phyloP scores from a whole-genome alignment of 768 basidiomycete species.

The Boletus edulis region DNA sequence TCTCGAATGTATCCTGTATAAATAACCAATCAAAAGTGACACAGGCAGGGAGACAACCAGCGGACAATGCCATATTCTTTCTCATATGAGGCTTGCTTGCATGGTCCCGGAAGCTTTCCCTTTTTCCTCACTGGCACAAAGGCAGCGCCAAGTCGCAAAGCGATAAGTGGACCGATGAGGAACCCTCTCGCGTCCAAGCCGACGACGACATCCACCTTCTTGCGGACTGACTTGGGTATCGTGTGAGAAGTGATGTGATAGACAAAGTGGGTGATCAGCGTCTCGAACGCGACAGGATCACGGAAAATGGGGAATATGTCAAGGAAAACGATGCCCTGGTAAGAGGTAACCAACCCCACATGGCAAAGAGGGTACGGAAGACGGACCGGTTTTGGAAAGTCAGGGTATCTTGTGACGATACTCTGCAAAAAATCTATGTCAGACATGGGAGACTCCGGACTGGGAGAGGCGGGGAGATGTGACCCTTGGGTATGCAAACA shows the following conservation, averaged over 20 bases:
- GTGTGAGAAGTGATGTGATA: conserved; percentile 83
- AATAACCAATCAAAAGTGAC: background rate
- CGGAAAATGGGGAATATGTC: conserved; percentile 95
- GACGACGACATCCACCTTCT: conserved; percentile 88
- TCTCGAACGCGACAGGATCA: conserved; percentile 84
- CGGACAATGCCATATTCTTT: conserved; percentile 92
- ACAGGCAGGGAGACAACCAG: conserved; percentile 4
- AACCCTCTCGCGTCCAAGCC: conserved; percentile 97
- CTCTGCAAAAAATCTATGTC: conserved; percentile 72
- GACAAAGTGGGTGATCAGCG: conserved; percentile 83
- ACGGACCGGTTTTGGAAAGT: conserved; percentile 89
- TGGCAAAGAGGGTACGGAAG: background rate
- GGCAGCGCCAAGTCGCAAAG: conserved; percentile 84
- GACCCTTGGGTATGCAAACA: conserved; percentile 1
- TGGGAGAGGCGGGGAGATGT: background rate
- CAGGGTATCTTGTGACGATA: conserved; percentile 57
- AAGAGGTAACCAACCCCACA: background rate
- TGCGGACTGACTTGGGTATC: conserved; percentile 52
- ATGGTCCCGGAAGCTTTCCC: conserved; percentile 92
- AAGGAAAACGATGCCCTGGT: conserved; percentile 84
- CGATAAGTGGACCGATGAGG: conserved; percentile 90
- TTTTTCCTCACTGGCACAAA: conserved; percentile 95
- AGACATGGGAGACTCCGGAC: conserved; percentile 46
- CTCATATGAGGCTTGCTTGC: conserved; percentile 70
- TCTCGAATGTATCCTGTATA: conserved; percentile 89